Evolutionary conservation across 371 early-diverging fungal genomes (phyloP).

Genomic region (Mortierella sp.): DNA sequence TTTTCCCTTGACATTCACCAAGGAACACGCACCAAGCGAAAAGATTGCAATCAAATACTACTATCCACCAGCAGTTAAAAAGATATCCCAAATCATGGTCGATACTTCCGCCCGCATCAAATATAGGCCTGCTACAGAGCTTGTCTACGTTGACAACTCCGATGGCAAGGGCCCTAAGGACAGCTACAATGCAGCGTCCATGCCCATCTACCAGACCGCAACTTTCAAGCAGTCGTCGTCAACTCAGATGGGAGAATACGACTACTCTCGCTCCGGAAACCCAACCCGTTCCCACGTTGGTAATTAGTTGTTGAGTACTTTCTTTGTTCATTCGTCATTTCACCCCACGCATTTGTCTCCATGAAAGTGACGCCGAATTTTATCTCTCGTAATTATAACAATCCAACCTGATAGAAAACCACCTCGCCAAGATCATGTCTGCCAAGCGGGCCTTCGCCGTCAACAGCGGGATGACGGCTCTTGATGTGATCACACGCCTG

Average conservation of each 20-base stretch:
- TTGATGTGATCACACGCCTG: conserved; percentile 86
- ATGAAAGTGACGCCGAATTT: too few relatives aligned
- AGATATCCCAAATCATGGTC: conserved; percentile 19
- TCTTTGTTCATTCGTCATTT: neutral
- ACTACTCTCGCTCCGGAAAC: conserved; percentile 92
- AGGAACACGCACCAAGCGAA: too few relatives aligned
- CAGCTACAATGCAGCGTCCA: conserved; percentile 90
- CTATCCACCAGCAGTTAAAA: neutral
- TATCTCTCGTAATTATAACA: too few relatives aligned
- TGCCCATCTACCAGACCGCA: conserved; percentile 97
- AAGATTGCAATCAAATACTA: neutral
- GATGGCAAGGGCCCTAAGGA: conserved; percentile 70
- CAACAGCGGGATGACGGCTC: conserved; percentile 90
- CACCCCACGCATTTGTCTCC: too few relatives aligned
- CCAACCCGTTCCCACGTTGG: conserved; percentile 90
- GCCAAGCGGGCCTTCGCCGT: conserved; percentile 83
- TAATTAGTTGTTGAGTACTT: conserved; percentile 32
- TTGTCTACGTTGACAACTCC: conserved; percentile 83
- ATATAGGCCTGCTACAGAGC: conserved; percentile 90
- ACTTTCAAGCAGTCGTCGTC: conserved; percentile 92
- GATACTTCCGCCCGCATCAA: conserved; percentile 59
- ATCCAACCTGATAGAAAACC: too few relatives aligned
- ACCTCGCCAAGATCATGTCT: conserved; percentile 87
- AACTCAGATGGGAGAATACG: conserved; percentile 89
- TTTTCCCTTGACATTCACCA: too few relatives aligned